Base-by-base conservation (phyloP, 768 basidiomycete species). In the Amanita pallidorosea region DNA sequence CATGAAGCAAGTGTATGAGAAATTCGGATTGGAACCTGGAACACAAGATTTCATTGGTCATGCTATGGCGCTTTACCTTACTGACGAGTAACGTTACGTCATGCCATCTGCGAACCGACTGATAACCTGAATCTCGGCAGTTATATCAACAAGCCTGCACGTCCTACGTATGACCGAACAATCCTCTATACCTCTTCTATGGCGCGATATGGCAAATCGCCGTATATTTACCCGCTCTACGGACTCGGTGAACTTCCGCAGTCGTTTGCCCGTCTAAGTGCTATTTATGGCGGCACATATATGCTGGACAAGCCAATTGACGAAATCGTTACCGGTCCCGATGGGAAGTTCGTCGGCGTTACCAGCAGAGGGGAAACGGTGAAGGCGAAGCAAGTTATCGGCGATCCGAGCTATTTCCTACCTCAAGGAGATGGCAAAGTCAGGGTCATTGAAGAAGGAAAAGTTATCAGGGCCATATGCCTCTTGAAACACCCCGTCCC, bases 21-120 rank as follows among this genome's bases (percentile, higher is more conserved):
- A 96, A 65, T 99, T 98, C 61, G 94, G 95, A 18, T 74, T 99
- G 38, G 96, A 98, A 68, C 76, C 90, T 53, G 96, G 95, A 35
- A 98, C 96, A 43, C 94, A 97, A 66, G 96, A 99, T 69, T 99
- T 99, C 68, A 85, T 99, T 64, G 96, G 96, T 25, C 96, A 99
- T 62, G 92, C 96, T 50, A 97, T 99, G 96, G 96, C 95, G 2
- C 80, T 99, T 43, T 93, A 97, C 71, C 76, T 97, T 35, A 93
- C 97, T 60, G 96, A 99, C 63, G 89, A 94, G 92, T 98, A 66
- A 70, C 90, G 71, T 47, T 48, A 23, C 9, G 35, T 46, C 33
- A 38, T 40, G 6, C 37, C 7, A 34, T 51, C n/a, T 12, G 34
- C 4, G 20, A 38, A 25, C 36, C 22, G 22, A 18, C 22, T 35